These are phyloP conservation scores for Leptomonas seymouri DNA, from an alignment of 208 protist species.

Conservation along the genomic window DNA sequence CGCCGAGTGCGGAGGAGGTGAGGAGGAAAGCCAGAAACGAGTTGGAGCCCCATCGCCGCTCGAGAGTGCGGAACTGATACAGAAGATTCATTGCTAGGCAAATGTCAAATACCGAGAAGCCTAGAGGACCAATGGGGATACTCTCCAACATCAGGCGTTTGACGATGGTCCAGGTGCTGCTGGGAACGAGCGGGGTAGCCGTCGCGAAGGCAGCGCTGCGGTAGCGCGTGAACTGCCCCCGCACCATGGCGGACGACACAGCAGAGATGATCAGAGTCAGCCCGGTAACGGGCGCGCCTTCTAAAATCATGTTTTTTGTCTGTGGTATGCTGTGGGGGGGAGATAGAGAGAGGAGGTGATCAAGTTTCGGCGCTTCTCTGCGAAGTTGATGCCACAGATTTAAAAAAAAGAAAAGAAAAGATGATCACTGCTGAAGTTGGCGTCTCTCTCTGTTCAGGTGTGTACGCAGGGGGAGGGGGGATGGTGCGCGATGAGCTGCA, in stretches of 20 bases:
- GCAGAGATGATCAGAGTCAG: constrained; percentile 50
- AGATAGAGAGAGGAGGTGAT: too few species aligned
- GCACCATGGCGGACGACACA: constrained; percentile 35
- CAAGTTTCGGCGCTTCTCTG: too few species aligned
- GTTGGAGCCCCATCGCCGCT: constrained; percentile 71
- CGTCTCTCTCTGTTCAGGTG: too few species aligned
- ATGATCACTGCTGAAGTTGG: too few species aligned
- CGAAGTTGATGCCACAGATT: too few species aligned
- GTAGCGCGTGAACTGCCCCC: constrained; percentile 38
- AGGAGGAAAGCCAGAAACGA: constrained; percentile 61
- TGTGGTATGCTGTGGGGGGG: too few species aligned
- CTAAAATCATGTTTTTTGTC: constrained; percentile 46
- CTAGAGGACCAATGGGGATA: constrained; percentile 56
- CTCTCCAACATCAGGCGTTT: constrained; percentile 40
- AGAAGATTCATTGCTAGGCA: constrained; percentile 36
- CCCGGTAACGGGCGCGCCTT: constrained; percentile 63
- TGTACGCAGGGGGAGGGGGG: too few species aligned
- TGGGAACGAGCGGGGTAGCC: constrained; percentile 1
- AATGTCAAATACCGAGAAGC: constrained; percentile 47
- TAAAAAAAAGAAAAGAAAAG: too few species aligned
- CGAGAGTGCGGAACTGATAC: constrained; percentile 58
- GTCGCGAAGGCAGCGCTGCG: constrained; percentile 18
- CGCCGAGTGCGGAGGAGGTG: constrained; percentile 39
- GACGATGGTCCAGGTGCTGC: constrained; percentile 14
- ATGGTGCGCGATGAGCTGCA: too few species aligned